A percentile compares a stretch with the other conserved stretches of the same genome.
Evolutionary conservation across 345 rosid genomes (phyloP).

Genomic region (Ceriops zippeliana): DNA sequence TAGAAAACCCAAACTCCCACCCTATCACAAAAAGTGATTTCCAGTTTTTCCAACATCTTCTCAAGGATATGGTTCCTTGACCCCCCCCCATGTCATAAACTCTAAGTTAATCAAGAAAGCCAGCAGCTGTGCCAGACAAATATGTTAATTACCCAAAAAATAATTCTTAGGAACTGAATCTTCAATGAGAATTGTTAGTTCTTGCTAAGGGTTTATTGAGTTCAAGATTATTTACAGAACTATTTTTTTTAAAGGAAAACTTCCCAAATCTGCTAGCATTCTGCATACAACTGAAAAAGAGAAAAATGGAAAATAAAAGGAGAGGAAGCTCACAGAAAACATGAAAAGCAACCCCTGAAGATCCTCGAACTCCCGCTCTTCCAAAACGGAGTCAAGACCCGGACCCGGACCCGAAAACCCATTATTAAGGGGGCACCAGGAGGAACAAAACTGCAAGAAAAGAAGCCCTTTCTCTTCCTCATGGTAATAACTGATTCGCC

Average conservation of each 20-base stretch:
- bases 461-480: constrained; percentile 63
- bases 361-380: constrained; percentile 67
- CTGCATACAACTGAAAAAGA: background rate
- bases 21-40: background rate
- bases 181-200: no score
- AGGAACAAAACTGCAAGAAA: constrained; percentile 61
- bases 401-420: constrained; percentile 27
- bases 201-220: no score
- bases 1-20: background rate
- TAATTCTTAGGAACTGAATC: no score
- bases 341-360: constrained; percentile 83
- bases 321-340: constrained; percentile 66
- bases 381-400: constrained; percentile 44
- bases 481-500: constrained; percentile 64
- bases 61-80: no score
- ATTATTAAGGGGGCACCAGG: constrained; percentile 42
- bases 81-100: no score
- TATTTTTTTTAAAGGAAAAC: no score
- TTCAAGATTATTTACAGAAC: no score
- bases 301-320: background rate
- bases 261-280: no score
- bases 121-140: no score
- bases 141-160: no score
- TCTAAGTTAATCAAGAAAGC: no score
- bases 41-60: no score